phyloP scores from a whole-genome alignment of 139 green algal species.

The Volvox reticuliferus region DNA sequence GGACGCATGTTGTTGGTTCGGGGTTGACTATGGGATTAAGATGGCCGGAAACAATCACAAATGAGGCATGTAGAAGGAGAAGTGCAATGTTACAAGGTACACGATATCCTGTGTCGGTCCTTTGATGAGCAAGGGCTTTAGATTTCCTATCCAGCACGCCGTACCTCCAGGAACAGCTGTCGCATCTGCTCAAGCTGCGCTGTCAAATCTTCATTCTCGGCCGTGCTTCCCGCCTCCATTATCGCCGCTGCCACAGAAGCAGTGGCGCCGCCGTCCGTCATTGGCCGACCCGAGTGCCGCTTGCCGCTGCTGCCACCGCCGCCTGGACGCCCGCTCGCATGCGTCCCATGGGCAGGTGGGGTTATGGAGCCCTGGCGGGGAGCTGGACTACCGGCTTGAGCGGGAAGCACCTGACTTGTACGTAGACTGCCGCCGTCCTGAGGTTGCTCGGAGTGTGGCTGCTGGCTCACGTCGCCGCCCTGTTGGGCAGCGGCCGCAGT shows the following conservation, averaged over 20 bases:
- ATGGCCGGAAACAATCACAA: too few species aligned
- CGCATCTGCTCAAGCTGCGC: slow-evolving; percentile 29
- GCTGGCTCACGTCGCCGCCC: background rate
- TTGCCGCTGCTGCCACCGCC: background rate
- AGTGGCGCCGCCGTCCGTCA: background rate
- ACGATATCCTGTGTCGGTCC: too few species aligned
- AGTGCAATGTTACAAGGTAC: too few species aligned
- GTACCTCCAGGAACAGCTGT: slow-evolving; percentile 6
- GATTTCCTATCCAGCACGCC: too few species aligned
- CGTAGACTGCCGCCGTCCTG: background rate
- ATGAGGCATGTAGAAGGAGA: too few species aligned
- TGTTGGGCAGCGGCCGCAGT: background rate
- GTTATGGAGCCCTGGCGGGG: background rate
- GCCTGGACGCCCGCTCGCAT: background rate
- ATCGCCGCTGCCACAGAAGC: too few species aligned
- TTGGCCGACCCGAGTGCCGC: background rate
- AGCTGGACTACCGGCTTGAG: background rate
- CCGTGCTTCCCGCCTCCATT: background rate
- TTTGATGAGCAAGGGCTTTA: too few species aligned
- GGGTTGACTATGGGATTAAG: too few species aligned
- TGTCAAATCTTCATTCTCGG: slow-evolving; percentile 9
- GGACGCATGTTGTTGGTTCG: background rate
- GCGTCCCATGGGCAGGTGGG: background rate
- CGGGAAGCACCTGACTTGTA: background rate
- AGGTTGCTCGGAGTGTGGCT: background rate